Base-by-base conservation (phyloP, 208 protist species). In the Strigomonas culicis region DNA sequence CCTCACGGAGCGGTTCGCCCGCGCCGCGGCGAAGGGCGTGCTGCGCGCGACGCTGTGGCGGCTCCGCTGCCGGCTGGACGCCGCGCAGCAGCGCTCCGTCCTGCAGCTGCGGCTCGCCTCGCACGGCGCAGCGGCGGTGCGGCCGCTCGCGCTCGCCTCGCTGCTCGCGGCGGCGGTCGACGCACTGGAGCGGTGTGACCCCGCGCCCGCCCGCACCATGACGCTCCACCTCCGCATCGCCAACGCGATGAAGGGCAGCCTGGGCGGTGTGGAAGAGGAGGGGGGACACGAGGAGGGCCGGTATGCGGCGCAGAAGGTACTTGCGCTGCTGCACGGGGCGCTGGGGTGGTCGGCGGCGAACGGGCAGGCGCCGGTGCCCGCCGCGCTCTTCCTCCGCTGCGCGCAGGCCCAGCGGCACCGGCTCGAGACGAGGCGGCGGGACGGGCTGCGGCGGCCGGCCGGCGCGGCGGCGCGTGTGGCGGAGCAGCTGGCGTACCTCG, bases 351-450 rank as follows among this genome's bases (percentile, higher is more conserved):
- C 21, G 3, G 46, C 53, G 44, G 0, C 59, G 6, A 56, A 25
- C 25, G 66, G 64, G 28, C 56, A 72, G 59, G 32, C 58, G 52
- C 53, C 65, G 27, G 66, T 60, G 21, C 44, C 60, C 59, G 30
- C 22, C 51, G 64, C 47, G n/a, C 27, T 70, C 15, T 70, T 70
- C 19, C 65, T 59, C 2, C 27, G 49, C 19, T 21, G 22, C 13
- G 47, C 11, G 2, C 0, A 28, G 1, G 55, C 55, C 11, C 43
- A 56, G 15, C 32, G 49, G 11, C 51, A 56, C 1, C 7, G 28
- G 4, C 55, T 47, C 2, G 31, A 4, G 15, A 4, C 1, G 19
- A 44, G 15, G 39, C 39, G 8, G 39, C 8, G 19, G 39, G 39
- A 15, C 11, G 1, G 1, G 8, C 11, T 15, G 15, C 39, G 11